Percentiles rank a stretch among this genome's conserved stretches.
Conservation (phyloP, 371 early-diverging fungal genomes). For the Blastocladiella emersonii region DNA sequence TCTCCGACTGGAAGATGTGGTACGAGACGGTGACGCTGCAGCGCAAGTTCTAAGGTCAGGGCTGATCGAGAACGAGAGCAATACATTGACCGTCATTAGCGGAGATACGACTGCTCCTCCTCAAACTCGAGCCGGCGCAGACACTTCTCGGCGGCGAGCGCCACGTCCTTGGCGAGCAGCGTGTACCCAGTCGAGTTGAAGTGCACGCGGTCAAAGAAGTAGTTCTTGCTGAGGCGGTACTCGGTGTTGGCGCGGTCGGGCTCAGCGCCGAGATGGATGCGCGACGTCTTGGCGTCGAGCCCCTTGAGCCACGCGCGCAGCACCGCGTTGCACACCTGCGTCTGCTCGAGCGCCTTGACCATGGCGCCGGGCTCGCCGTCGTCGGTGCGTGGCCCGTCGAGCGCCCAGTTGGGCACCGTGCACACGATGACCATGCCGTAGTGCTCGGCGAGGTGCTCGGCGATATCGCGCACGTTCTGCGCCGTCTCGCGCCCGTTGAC, state of each 20-base stretch:
- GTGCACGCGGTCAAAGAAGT: neutral
- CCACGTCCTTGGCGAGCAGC: neutral
- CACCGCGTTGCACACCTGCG: neutral
- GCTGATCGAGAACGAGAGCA: too few relatives aligned
- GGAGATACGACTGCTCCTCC: neutral
- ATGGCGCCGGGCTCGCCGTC: too few relatives aligned
- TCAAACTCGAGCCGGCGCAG: neutral
- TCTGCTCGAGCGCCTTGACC: neutral
- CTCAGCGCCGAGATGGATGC: neutral
- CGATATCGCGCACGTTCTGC: neutral
- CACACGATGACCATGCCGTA: neutral
- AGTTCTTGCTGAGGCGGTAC: neutral
- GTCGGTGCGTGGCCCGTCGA: neutral
- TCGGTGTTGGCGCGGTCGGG: neutral
- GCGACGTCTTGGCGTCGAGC: neutral
- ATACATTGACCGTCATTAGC: too few relatives aligned
- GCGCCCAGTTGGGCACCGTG: neutral
- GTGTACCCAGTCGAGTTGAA: neutral
- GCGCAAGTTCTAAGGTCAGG: neutral
- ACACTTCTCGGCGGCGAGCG: neutral
- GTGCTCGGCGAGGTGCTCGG: neutral
- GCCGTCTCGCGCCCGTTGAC: neutral
- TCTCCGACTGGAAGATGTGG: conserved; percentile 5
- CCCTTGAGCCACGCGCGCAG: neutral
- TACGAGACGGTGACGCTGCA: conserved; percentile 1